Evolutionary conservation across 2,329 filamentous ascomycete species (phyloP).

Genomic region (Monosporascus sp.): DNA sequence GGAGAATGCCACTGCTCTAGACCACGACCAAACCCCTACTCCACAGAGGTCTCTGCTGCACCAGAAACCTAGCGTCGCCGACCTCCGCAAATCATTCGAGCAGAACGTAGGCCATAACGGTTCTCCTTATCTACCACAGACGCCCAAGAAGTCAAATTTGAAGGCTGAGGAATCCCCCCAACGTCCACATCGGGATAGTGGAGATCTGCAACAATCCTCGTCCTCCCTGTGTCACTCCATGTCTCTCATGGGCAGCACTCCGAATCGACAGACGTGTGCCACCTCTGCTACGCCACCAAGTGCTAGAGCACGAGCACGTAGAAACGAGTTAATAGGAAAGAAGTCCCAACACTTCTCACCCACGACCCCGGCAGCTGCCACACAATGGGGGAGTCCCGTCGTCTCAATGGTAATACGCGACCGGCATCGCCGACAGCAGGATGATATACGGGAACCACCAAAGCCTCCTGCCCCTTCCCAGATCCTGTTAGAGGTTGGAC

Average conservation of each 20-base stretch:
- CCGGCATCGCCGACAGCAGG: conserved; percentile 4
- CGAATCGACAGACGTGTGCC: not conserved
- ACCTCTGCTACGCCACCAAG: not conserved
- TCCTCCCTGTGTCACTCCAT: not conserved
- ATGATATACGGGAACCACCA: not conserved
- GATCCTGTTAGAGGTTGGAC: not conserved
- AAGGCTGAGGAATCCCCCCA: not conserved
- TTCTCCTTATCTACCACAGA: not conserved
- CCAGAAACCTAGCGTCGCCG: conserved; percentile 27
- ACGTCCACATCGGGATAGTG: conserved; percentile 1
- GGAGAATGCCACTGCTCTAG: not conserved
- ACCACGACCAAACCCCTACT: not conserved
- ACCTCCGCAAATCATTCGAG: conserved; percentile 29
- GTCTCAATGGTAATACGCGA: conserved; percentile 6
- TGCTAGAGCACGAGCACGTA: not conserved
- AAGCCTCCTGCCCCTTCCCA: not conserved
- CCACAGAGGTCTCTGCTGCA: conserved; percentile 3
- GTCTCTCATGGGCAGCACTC: not conserved
- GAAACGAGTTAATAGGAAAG: conserved; percentile 2
- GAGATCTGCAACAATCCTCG: conserved; percentile 1
- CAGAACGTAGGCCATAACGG: not conserved
- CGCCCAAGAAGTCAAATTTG: not conserved
- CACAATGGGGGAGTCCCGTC: not conserved
- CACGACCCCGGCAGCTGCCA: not conserved
- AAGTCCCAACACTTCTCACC: conserved; percentile 1